These are phyloP conservation scores for Vicia villosa DNA, from an alignment of 306 rosid species.

Conservation along the genomic window DNA sequence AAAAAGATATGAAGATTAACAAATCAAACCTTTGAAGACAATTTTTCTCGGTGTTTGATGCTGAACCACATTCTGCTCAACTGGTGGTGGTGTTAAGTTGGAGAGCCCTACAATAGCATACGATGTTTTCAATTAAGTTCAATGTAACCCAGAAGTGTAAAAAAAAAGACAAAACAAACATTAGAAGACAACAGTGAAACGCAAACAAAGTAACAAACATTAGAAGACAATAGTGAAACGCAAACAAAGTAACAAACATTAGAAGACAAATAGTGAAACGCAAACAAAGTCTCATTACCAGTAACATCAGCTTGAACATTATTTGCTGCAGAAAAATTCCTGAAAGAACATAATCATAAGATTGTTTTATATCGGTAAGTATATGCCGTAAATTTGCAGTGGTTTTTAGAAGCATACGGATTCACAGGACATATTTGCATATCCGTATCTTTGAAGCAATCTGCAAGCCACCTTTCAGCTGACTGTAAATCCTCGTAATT, in stretches of 20 bases:
- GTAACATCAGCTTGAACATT: conserved; percentile 59
- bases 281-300: conserved; percentile 53
- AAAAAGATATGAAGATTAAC: conserved; percentile 2
- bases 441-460: conserved; percentile 67
- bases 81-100: conserved; percentile 47
- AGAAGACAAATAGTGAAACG: not conserved
- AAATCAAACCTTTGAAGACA: conserved; percentile 66
- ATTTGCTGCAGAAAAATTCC: conserved; percentile 58
- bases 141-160: not conserved
- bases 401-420: conserved; percentile 59
- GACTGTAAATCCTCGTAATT: conserved; percentile 62
- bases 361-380: conserved; percentile 13
- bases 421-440: conserved; percentile 65
- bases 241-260: too few species aligned
- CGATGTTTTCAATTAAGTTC: conserved; percentile 13
- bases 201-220: too few species aligned
- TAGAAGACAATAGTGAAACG: too few species aligned
- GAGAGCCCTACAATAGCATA: conserved; percentile 50
- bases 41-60: conserved; percentile 53
- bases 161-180: conserved; percentile 13
- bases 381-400: conserved; percentile 19
- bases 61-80: conserved; percentile 49
- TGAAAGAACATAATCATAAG: conserved; percentile 53
- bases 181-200: too few species aligned
- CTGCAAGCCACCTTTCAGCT: conserved; percentile 76